These are phyloP conservation scores for Yamadazyma jaroonii DNA, from an alignment of 1,139 yeast genomes.

Conservation along the genomic window DNA sequence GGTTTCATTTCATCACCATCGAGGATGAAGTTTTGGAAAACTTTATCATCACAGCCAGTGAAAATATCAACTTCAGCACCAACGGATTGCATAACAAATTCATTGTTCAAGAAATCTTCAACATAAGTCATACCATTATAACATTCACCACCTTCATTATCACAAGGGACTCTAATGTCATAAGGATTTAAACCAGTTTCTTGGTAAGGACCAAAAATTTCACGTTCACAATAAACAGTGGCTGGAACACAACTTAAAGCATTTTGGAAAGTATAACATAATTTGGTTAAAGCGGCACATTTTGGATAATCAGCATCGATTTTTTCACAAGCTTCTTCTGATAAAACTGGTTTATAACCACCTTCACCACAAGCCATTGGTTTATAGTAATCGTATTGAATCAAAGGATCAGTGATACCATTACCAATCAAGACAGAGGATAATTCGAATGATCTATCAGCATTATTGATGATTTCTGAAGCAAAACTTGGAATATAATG, in stretches of 20 bases:
- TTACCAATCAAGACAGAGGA: slow-evolving; percentile 77
- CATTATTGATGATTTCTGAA: slow-evolving; percentile 62
- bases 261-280: slow-evolving; percentile 74
- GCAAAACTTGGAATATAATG: slow-evolving; percentile 84
- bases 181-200: slow-evolving; percentile 84
- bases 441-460: slow-evolving; percentile 65
- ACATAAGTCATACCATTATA: slow-evolving; percentile 41
- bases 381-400: slow-evolving; percentile 66
- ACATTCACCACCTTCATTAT: slow-evolving; percentile 66
- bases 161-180: slow-evolving; percentile 84
- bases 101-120: slow-evolving; percentile 35
- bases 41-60: slow-evolving; percentile 82
- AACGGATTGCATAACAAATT: slow-evolving; percentile 58
- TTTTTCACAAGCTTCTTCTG: slow-evolving; percentile 57
- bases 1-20: slow-evolving; percentile 93
- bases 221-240: slow-evolving; percentile 78
- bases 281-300: slow-evolving; percentile 73
- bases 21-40: slow-evolving; percentile 75
- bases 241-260: slow-evolving; percentile 94
- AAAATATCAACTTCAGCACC: slow-evolving; percentile 90
- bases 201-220: slow-evolving; percentile 40
- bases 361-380: slow-evolving; percentile 88
- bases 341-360: slow-evolving; percentile 66
- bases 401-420: slow-evolving; percentile 75
- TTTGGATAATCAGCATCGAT: slow-evolving; percentile 67